phyloP scores from a whole-genome alignment of 768 basidiomycete genomes.

The Cystobasidium tubakii region DNA sequence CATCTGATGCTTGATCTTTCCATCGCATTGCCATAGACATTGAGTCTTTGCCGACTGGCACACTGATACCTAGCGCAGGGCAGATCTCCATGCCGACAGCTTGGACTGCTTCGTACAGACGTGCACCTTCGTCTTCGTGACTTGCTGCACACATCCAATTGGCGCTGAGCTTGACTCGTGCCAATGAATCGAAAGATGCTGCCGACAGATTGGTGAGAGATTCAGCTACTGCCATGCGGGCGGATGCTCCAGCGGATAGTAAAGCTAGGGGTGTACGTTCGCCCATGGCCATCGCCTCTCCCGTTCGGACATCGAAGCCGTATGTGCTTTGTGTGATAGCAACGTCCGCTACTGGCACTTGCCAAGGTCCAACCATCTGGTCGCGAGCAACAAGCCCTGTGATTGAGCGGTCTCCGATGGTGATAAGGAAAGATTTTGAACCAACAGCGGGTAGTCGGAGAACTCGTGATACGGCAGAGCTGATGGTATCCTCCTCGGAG shows the following conservation, averaged over 20 bases:
- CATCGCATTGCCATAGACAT: constrained; percentile 99
- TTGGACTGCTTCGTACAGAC: constrained; percentile 73
- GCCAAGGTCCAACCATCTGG: constrained; percentile 99
- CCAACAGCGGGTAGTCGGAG: constrained; percentile 85
- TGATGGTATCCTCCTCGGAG: constrained; percentile 49
- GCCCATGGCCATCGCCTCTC: constrained; percentile 98
- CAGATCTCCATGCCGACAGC: constrained; percentile 91
- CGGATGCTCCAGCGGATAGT: constrained; percentile 78
- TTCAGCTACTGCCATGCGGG: constrained; percentile 92
- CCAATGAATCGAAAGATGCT: constrained; percentile 64
- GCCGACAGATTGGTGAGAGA: constrained; percentile 85
- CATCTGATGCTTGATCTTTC: constrained; percentile 56
- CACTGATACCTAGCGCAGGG: constrained; percentile 81
- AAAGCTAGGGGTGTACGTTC: constrained; percentile 91
- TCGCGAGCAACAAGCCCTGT: constrained; percentile 91
- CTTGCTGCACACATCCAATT: constrained; percentile 98
- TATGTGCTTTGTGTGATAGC: constrained; percentile 92
- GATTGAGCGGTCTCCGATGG: constrained; percentile 90
- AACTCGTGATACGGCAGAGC: constrained; percentile 68
- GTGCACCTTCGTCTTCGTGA: constrained; percentile 74
- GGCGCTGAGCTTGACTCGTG: constrained; percentile 84
- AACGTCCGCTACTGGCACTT: constrained; percentile 94
- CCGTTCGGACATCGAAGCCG: constrained; percentile 73
- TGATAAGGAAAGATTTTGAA: constrained; percentile 95
- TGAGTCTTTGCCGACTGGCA: constrained; percentile 97